Evolutionary conservation across 257 asterid species (phyloP).

Genomic region (Nicotiana sylvestris): DNA sequence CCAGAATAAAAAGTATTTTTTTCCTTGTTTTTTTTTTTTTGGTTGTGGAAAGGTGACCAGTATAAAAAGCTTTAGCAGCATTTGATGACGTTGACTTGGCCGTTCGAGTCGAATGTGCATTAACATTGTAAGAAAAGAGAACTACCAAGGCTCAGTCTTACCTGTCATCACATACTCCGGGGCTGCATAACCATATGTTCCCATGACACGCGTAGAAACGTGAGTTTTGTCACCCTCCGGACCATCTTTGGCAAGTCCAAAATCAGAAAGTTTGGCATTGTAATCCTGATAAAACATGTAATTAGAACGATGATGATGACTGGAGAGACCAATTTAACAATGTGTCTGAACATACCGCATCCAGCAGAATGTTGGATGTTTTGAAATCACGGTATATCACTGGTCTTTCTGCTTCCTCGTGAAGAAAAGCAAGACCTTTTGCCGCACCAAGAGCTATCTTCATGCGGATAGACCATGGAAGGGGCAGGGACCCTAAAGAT

Average conservation of each 20-base stretch:
- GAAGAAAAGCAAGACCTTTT: slow-evolving; percentile 90
- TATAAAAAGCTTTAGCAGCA: not conserved
- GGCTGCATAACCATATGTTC: slow-evolving; percentile 97
- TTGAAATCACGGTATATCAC: slow-evolving; percentile 94
- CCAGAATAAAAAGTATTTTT: no score
- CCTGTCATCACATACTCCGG: slow-evolving; percentile 99
- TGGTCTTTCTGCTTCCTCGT: slow-evolving; percentile 93
- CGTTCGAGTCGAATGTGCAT: no score
- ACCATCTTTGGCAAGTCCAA: slow-evolving; percentile 98
- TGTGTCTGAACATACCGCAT: slow-evolving; percentile 58
- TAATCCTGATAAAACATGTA: slow-evolving; percentile 53
- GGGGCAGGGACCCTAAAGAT: slow-evolving; percentile 81
- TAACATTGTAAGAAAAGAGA: not conserved
- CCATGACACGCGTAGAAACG: slow-evolving; percentile 98
- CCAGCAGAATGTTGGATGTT: slow-evolving; percentile 89
- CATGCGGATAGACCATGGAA: slow-evolving; percentile 97
- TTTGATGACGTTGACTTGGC: not conserved
- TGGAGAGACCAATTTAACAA: not conserved
- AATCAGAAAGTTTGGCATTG: slow-evolving; percentile 93
- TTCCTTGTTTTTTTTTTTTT: no score
- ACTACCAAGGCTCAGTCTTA: slow-evolving; percentile 15
- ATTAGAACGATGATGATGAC: slow-evolving; percentile 17
- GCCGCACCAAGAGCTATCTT: slow-evolving; percentile 98
- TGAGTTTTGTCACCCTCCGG: slow-evolving; percentile 97
- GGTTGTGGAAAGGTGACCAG: no score